Conservation (phyloP, 495 filamentous ascomycete species). For the Xylaria sp. region DNA sequence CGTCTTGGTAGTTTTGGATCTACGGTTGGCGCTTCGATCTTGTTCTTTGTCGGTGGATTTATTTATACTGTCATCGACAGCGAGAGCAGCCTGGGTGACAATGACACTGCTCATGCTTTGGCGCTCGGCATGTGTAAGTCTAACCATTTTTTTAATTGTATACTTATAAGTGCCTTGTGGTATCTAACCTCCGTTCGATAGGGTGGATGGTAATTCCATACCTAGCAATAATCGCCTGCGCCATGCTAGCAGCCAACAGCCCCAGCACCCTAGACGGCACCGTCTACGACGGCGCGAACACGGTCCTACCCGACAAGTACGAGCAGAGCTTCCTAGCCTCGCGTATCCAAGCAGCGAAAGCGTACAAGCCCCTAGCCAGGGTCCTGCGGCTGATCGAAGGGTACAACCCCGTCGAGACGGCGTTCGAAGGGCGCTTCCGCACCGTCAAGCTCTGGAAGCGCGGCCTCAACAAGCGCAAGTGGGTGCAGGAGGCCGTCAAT, state of each 20-base stretch:
- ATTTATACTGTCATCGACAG: constrained; percentile 49
- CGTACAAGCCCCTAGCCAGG: constrained; percentile 22
- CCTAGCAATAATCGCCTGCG: constrained; percentile 37
- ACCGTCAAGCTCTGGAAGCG: constrained; percentile 43
- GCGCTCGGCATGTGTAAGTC: constrained; percentile 58
- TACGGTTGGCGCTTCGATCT: constrained; percentile 54
- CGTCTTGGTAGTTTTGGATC: constrained; percentile 46
- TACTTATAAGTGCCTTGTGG: constrained; percentile 13
- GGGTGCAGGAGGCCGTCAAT: constrained; percentile 39
- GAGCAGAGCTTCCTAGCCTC: constrained; percentile 28
- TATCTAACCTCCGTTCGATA: constrained; percentile 10
- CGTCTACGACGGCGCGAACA: constrained; percentile 37
- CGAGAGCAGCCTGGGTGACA: constrained; percentile 45
- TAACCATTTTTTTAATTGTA: neutral
- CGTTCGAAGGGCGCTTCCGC: constrained; percentile 37
- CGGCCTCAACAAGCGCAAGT: constrained; percentile 40
- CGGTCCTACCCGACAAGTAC: constrained; percentile 29
- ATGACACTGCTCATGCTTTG: constrained; percentile 50
- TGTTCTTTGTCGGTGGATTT: constrained; percentile 57
- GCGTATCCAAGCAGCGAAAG: constrained; percentile 24
- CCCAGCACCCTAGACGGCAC: constrained; percentile 41
- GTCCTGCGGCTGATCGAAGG: constrained; percentile 29
- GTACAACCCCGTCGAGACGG: constrained; percentile 37
- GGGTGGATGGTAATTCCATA: constrained; percentile 44
- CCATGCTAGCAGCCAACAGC: constrained; percentile 35